Percentiles rank a stretch among this genome's conserved stretches.
Evolutionary conservation across 768 basidiomycete species (phyloP).

Genomic region (Mycena rosella): DNA sequence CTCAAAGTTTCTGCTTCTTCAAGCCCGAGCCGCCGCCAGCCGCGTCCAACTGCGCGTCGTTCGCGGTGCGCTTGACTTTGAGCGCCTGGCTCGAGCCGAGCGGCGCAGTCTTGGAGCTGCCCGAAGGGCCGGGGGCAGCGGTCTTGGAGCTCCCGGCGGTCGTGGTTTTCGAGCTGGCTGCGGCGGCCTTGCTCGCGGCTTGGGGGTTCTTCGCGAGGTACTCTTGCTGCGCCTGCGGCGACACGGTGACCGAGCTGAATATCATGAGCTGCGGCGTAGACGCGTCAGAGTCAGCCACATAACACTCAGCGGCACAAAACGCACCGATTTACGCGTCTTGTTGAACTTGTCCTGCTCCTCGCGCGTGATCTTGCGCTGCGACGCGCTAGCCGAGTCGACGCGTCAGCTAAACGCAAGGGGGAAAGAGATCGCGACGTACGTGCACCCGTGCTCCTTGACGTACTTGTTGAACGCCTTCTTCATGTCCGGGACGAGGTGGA

Average conservation of each 20-base stretch:
- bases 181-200: conserved; percentile 9
- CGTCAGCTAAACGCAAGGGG: neutral
- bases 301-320: neutral
- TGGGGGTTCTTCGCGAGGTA: conserved; percentile 34
- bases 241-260: conserved; percentile 34
- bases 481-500: conserved; percentile 50
- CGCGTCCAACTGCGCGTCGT: conserved; percentile 22
- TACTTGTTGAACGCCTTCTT: conserved; percentile 44
- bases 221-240: conserved; percentile 27
- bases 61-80: conserved; percentile 28
- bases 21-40: neutral
- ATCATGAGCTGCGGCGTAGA: conserved; percentile 33
- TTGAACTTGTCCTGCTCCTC: conserved; percentile 47
- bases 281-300: conserved; percentile 1
- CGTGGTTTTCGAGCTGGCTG: conserved; percentile 8
- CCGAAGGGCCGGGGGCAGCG: neutral
- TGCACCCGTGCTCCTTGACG: conserved; percentile 46
- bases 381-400: conserved; percentile 34
- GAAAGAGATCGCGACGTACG: conserved; percentile 33
- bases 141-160: conserved; percentile 5
- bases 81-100: conserved; percentile 27
- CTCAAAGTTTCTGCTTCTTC: conserved; percentile 30
- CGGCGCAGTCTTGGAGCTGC: conserved; percentile 1
- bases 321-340: conserved; percentile 46
- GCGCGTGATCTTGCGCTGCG: conserved; percentile 42